A percentile compares a stretch with the other conserved stretches of the same genome.
phyloP scores from a whole-genome alignment of 306 rosid genomes.

The Lupinus albus region DNA sequence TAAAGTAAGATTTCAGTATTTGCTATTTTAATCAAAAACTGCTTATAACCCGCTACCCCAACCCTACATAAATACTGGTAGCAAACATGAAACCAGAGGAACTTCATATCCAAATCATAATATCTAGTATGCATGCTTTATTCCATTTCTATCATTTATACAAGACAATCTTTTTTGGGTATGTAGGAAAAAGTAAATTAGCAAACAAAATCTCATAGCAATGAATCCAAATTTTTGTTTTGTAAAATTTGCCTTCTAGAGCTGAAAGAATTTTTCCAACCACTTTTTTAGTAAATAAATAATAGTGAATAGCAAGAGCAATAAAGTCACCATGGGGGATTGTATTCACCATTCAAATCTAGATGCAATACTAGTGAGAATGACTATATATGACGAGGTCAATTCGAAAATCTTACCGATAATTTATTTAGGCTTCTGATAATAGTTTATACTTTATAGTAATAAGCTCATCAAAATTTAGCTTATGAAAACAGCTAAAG shows the following conservation, averaged over 20 bases:
- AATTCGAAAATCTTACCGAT: too few species aligned
- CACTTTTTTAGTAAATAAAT: neutral
- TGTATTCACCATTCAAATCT: constrained; percentile 7
- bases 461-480: too few species aligned
- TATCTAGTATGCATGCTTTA: constrained; percentile 23
- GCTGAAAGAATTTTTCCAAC: neutral
- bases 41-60: neutral
- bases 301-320: constrained; percentile 2
- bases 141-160: constrained; percentile 4
- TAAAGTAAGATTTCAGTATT: constrained; percentile 4
- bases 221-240: neutral
- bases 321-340: neutral
- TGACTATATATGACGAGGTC: neutral
- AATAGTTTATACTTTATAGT: too few species aligned
- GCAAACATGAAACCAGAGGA: neutral
- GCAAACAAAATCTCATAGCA: constrained; percentile 13
- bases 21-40: constrained; percentile 1
- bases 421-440: too few species aligned
- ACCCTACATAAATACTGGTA: neutral
- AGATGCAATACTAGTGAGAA: constrained; percentile 9
- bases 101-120: neutral
- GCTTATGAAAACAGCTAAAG: too few species aligned
- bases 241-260: neutral
- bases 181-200: neutral
- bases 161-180: neutral